Conservation (phyloP, 179 eudicot species). For the Silene coronaria region DNA sequence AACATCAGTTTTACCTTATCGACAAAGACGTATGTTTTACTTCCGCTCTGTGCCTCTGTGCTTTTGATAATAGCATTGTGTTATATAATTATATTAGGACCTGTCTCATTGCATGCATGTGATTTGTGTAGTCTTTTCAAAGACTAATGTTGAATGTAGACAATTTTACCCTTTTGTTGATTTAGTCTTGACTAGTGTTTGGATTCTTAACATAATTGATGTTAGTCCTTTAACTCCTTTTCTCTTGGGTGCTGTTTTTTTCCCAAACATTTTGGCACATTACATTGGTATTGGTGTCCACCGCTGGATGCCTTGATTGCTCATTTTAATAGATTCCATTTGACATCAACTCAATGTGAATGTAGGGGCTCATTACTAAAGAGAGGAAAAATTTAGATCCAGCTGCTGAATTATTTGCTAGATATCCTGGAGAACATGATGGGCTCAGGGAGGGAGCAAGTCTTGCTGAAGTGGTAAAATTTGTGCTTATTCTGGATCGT, state of each 20-base stretch:
- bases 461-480: slow-evolving; percentile 84
- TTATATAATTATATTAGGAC: not conserved
- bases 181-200: not conserved
- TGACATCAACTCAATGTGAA: slow-evolving; percentile 8
- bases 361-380: slow-evolving; percentile 84
- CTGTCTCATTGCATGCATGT: not conserved
- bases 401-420: slow-evolving; percentile 82
- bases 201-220: not conserved
- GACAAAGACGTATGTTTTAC: slow-evolving; percentile 71
- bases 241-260: slow-evolving; percentile 5
- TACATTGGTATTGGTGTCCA: not conserved
- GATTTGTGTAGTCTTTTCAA: not conserved
- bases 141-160: not conserved
- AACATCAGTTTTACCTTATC: slow-evolving; percentile 82
- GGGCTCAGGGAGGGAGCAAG: slow-evolving; percentile 81
- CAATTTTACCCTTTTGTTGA: not conserved
- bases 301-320: not conserved
- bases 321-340: not conserved
- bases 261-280: not conserved
- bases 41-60: not conserved
- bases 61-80: not conserved
- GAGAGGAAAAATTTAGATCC: slow-evolving; percentile 77
- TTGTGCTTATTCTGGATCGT: not conserved
- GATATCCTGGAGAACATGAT: slow-evolving; percentile 40
- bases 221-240: not conserved